These are phyloP conservation scores for Intubia oerlemansii DNA, from an alignment of 2,329 filamentous ascomycete genomes.

Conservation along the genomic window DNA sequence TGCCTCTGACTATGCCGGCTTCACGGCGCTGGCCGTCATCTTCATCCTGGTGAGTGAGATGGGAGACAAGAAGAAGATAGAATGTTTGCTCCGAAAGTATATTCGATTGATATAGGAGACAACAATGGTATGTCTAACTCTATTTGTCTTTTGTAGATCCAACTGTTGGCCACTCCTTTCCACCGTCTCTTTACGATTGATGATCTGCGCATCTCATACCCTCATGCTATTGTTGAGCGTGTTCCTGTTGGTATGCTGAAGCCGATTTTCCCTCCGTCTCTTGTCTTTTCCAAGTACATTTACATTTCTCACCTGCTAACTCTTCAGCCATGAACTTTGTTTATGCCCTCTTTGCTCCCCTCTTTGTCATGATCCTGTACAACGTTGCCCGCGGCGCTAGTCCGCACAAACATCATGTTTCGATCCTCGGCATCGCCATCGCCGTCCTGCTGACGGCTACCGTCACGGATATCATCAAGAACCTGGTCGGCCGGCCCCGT, in stretches of 20 bases:
- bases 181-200: slow-evolving; percentile 87
- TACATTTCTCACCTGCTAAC: too few relatives aligned
- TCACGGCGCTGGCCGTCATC: too few relatives aligned
- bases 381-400: slow-evolving; percentile 39
- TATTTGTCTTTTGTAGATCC: too few relatives aligned
- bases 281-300: too few relatives aligned
- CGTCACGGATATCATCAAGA: slow-evolving; percentile 82
- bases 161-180: slow-evolving; percentile 59
- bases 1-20: slow-evolving; percentile 70
- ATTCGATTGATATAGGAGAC: too few relatives aligned
- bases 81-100: too few relatives aligned
- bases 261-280: not conserved
- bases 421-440: slow-evolving; percentile 61
- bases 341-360: slow-evolving; percentile 55
- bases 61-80: too few relatives aligned
- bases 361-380: slow-evolving; percentile 43
- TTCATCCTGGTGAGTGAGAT: too few relatives aligned
- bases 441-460: slow-evolving; percentile 58
- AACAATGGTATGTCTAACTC: too few relatives aligned
- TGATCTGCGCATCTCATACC: slow-evolving; percentile 66
- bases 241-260: slow-evolving; percentile 48
- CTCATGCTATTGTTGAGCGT: slow-evolving; percentile 64
- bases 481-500: slow-evolving; percentile 50
- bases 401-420: slow-evolving; percentile 65
- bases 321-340: slow-evolving; percentile 47